A percentile compares a stretch with the other conserved stretches of the same genome.
Conservation (phyloP, 2,329 filamentous ascomycete genomes). For the Elsinoe australis region DNA sequence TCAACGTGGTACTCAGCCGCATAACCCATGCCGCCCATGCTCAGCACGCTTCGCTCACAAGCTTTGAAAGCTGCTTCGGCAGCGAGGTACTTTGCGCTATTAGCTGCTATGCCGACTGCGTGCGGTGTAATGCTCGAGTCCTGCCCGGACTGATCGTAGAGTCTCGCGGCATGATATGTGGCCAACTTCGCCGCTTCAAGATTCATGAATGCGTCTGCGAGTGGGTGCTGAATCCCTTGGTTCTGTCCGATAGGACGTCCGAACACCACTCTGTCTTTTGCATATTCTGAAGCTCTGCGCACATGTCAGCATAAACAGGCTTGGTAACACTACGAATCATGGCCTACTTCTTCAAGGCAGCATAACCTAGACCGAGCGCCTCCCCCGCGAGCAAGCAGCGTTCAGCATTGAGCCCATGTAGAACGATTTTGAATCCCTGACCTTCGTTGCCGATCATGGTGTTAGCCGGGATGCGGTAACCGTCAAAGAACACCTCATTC, state of each 20-base stretch:
- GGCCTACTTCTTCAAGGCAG: slow-evolving; percentile 28
- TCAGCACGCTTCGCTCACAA: slow-evolving; percentile 51
- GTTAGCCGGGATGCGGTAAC: slow-evolving; percentile 58
- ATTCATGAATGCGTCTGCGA: slow-evolving; percentile 58
- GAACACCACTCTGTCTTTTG: slow-evolving; percentile 59
- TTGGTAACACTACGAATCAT: too few species aligned
- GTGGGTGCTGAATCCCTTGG: slow-evolving; percentile 57
- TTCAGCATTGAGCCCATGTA: slow-evolving; percentile 75
- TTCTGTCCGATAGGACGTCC: slow-evolving; percentile 58
- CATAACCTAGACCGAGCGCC: slow-evolving; percentile 42
- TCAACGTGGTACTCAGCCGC: slow-evolving; percentile 57
- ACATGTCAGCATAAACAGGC: slow-evolving; percentile 2
- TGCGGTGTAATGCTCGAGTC: slow-evolving; percentile 37
- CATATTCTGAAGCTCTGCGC: slow-evolving; percentile 53
- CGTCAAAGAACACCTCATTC: slow-evolving; percentile 83
- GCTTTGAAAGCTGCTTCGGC: slow-evolving; percentile 55
- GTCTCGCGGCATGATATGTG: slow-evolving; percentile 52
- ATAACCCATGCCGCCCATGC: slow-evolving; percentile 57
- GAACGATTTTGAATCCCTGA: slow-evolving; percentile 64
- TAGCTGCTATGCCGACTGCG: slow-evolving; percentile 48
- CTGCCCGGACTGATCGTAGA: slow-evolving; percentile 47
- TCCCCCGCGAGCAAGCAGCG: slow-evolving; percentile 59
- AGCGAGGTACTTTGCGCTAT: slow-evolving; percentile 51
- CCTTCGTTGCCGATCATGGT: slow-evolving; percentile 64
- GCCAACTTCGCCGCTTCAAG: slow-evolving; percentile 54